A percentile compares a stretch with the other conserved stretches of the same genome.
phyloP scores from a whole-genome alignment of 495 filamentous ascomycete genomes.

The Pseudevernia furfuracea region DNA sequence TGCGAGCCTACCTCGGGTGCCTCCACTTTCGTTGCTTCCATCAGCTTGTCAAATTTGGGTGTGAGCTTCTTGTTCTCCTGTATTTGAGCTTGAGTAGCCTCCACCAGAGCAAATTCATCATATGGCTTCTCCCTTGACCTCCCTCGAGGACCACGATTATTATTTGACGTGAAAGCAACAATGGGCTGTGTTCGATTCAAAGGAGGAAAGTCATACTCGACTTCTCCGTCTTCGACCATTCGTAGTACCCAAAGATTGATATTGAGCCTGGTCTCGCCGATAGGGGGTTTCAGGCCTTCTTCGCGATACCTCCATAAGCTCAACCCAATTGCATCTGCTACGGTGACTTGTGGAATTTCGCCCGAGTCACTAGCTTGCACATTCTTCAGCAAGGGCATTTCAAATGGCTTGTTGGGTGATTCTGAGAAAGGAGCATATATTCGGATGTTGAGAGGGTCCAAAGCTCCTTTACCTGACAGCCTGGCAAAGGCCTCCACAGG shows the following conservation, averaged over 20 bases:
- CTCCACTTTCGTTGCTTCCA: slow-evolving; percentile 37
- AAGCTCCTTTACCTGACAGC: slow-evolving; percentile 78
- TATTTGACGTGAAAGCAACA: slow-evolving; percentile 81
- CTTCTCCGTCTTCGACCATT: slow-evolving; percentile 93
- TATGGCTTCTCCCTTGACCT: slow-evolving; percentile 74
- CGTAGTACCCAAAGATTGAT: slow-evolving; percentile 88
- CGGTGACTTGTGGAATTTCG: slow-evolving; percentile 59
- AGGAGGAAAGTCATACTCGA: slow-evolving; percentile 91
- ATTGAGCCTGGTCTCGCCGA: slow-evolving; percentile 62
- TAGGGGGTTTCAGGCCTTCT: slow-evolving; percentile 64
- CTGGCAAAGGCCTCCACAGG: slow-evolving; percentile 79
- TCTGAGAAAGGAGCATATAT: slow-evolving; percentile 82
- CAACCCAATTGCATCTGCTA: slow-evolving; percentile 84
- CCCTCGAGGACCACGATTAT: slow-evolving; percentile 62
- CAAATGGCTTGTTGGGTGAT: slow-evolving; percentile 59
- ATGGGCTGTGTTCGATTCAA: slow-evolving; percentile 72
- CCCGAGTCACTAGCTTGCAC: slow-evolving; percentile 60
- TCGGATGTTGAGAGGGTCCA: slow-evolving; percentile 72
- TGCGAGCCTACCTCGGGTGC: slow-evolving; percentile 31
- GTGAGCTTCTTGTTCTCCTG: slow-evolving; percentile 69
- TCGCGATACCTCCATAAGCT: slow-evolving; percentile 81
- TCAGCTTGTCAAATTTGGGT: slow-evolving; percentile 58
- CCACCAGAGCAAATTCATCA: slow-evolving; percentile 87
- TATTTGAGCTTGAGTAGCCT: slow-evolving; percentile 69
- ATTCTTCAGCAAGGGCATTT: slow-evolving; percentile 70